These are phyloP conservation scores for Neofusicoccum kwambonambiense DNA, from an alignment of 2,329 filamentous ascomycete genomes.

Conservation along the genomic window DNA sequence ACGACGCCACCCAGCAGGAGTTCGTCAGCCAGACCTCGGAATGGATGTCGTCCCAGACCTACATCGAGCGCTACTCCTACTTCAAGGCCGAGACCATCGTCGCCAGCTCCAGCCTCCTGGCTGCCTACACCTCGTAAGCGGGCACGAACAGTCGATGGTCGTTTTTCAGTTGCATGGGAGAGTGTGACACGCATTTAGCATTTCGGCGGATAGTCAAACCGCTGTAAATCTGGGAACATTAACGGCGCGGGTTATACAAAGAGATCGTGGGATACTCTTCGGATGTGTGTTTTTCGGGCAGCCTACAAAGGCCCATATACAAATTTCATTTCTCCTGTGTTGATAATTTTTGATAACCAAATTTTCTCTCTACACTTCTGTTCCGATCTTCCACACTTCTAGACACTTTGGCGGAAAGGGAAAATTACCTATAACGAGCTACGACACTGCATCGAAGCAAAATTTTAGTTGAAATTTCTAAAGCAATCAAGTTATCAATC, in stretches of 20 bases:
- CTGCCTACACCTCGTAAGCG: slow-evolving; percentile 15
- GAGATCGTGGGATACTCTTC: slow-evolving; percentile 10
- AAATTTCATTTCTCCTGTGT: slow-evolving; percentile 9
- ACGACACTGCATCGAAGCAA: slow-evolving; percentile 14
- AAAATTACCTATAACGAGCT: slow-evolving; percentile 11
- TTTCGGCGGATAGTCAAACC: neutral
- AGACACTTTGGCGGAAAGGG: neutral
- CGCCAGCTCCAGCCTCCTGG: slow-evolving; percentile 6
- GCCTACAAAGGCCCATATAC: neutral
- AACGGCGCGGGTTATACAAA: slow-evolving; percentile 8
- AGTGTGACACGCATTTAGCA: slow-evolving; percentile 8
- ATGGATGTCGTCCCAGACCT: slow-evolving; percentile 40
- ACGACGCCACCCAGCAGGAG: slow-evolving; percentile 40
- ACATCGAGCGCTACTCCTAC: slow-evolving; percentile 43
- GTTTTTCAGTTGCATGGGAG: neutral
- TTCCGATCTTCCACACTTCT: neutral
- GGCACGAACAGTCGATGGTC: neutral
- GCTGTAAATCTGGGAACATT: neutral
- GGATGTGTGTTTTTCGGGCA: slow-evolving; percentile 7
- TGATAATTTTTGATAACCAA: slow-evolving; percentile 17
- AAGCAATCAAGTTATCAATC: neutral
- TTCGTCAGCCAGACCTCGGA: slow-evolving; percentile 54
- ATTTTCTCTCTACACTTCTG: slow-evolving; percentile 1
- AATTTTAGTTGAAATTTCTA: neutral
- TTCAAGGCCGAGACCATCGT: slow-evolving; percentile 28